Evolutionary conservation across 2,329 filamentous ascomycete genomes (phyloP), one percentile per base, ranked within the genome.

Genomic region (Chaetomium sp.): DNA sequence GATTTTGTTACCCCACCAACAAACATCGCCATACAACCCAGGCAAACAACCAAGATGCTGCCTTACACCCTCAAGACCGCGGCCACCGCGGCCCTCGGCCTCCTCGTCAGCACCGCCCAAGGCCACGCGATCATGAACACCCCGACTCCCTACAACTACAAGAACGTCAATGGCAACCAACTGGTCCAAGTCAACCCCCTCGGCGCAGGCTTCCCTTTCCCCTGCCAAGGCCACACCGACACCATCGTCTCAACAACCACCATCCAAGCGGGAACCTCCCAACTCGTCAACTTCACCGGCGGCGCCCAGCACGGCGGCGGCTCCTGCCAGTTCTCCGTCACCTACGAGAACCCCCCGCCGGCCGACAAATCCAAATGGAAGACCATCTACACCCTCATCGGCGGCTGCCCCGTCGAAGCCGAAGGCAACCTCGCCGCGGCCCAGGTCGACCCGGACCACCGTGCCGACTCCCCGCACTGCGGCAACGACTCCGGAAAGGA

Each of bases 351-450:
- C 58, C 65, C 64, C 3, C 63, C 64, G 6, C 54, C 58, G 45
- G 33, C 62, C 41, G 60, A 64, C 49, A 56, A 56, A 41, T 55
- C 57, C 52, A 62, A 61, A 48, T 70, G 65, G 64, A 65, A 68
- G 54, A 63, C 65, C 44, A 69, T 70, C 57, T 65, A 68, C 59
- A 66, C 63, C 35, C 57, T 70, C 52, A 67, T 69, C 55, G 68
- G 68, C 46, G 67, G 68, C 38, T 70, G 67, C 57, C 67, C 67
- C 6, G 62, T 53, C 32, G 59, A 56, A 6, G 74, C 57, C 27
- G 47, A 49, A 9, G 53, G 53, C 12, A 61, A 58, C 45, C 49
- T 60, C 8, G 59, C 58, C 9, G 36, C 45, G 2, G 42, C 50
- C 11, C 42, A 47, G 9, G n/a, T n/a, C 2, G 61, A 64, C 45